These are phyloP conservation scores for Cadophora sp. DNA, from an alignment of 2,329 filamentous ascomycete genomes.

Conservation along the genomic window DNA sequence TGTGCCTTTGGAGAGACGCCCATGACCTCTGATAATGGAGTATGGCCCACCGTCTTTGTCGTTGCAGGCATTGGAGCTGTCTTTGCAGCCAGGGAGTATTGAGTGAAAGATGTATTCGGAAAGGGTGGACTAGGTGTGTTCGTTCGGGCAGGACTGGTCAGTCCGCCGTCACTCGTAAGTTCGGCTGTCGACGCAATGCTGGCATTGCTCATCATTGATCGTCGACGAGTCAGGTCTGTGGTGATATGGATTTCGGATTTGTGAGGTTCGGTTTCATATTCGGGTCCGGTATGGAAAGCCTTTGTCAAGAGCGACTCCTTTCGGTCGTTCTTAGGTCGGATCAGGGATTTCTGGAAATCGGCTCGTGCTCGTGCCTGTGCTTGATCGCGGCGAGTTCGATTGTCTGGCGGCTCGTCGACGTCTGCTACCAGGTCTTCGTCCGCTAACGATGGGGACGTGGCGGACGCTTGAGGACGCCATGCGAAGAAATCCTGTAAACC, in stretches of 20 bases:
- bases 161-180: conserved; percentile 90
- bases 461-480: conserved; percentile 53
- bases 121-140: conserved; percentile 89
- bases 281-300: conserved; percentile 74
- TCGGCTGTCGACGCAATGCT: conserved; percentile 87
- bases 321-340: conserved; percentile 58
- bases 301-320: conserved; percentile 87
- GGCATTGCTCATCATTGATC: conserved; percentile 76
- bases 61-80: conserved; percentile 26
- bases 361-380: conserved; percentile 30
- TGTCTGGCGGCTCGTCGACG: conserved; percentile 87
- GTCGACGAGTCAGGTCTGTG: conserved; percentile 48
- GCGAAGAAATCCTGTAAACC: conserved; percentile 50
- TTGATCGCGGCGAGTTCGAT: conserved; percentile 26
- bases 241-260: conserved; percentile 49
- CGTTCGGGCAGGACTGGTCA: conserved; percentile 88
- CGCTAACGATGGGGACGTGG: conserved; percentile 43
- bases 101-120: conserved; percentile 59
- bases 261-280: conserved; percentile 64
- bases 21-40: conserved; percentile 27
- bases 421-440: conserved; percentile 76
- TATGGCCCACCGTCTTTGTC: conserved; percentile 26
- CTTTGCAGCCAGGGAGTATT: conserved; percentile 40
- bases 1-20: conserved; percentile 53
- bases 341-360: conserved; percentile 45